A percentile compares a stretch with the other conserved stretches of the same genome.
Evolutionary conservation across 257 asterid genomes (phyloP).

Genomic region (Scutellaria baicalensis): DNA sequence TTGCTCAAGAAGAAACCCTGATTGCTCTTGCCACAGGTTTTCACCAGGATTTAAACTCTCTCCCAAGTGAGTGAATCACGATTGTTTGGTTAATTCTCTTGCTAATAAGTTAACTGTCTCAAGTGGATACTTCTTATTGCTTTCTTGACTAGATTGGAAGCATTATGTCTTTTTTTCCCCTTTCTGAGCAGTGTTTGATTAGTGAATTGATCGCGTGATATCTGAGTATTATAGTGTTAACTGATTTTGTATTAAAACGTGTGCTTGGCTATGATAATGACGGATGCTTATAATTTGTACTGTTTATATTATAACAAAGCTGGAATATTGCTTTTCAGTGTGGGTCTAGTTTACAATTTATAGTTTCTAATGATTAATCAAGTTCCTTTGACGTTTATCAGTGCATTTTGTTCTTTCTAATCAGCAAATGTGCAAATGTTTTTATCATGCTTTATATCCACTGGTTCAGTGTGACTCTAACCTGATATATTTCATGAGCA

Average conservation of each 20-base stretch:
- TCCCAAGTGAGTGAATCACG: conserved; percentile 60
- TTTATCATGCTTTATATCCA: background rate
- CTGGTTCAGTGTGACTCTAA: background rate
- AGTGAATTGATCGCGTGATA: background rate
- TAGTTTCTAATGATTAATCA: background rate
- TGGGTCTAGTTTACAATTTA: background rate
- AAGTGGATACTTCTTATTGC: background rate
- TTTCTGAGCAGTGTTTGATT: background rate
- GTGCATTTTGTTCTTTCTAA: background rate
- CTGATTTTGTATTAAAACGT: background rate
- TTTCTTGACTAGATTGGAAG: background rate
- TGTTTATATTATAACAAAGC: background rate
- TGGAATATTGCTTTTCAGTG: conserved; percentile 8
- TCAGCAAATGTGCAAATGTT: conserved; percentile 6
- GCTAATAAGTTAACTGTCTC: background rate
- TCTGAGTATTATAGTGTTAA: background rate
- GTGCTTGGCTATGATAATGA: conserved; percentile 6
- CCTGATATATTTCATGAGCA: background rate
- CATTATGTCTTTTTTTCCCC: background rate
- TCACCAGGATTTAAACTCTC: conserved; percentile 66
- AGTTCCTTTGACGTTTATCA: background rate
- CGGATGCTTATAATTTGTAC: background rate
- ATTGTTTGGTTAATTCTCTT: background rate
- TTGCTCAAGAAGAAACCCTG: conserved; percentile 27
- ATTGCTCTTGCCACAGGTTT: conserved; percentile 30